A percentile compares a stretch with the other conserved stretches of the same genome.
phyloP scores from a whole-genome alignment of 2,329 filamentous ascomycete genomes.

The Stagonosporopsis tanaceti region DNA sequence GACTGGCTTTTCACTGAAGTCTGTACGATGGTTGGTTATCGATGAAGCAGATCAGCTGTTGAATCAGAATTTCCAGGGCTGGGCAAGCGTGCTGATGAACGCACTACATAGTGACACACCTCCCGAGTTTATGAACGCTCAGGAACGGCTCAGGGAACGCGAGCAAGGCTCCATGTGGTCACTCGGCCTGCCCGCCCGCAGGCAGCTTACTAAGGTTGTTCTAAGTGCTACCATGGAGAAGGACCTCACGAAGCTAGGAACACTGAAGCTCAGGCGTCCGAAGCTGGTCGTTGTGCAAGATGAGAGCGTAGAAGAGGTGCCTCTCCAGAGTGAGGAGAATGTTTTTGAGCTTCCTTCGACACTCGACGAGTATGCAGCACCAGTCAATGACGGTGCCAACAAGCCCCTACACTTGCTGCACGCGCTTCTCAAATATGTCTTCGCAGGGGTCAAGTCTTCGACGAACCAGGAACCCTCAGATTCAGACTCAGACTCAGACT shows the following conservation, averaged over 20 bases:
- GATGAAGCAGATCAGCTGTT: conserved; percentile 94
- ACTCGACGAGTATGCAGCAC: conserved; percentile 57
- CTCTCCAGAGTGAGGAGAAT: conserved; percentile 40
- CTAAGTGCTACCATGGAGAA: conserved; percentile 92
- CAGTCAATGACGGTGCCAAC: conserved; percentile 60
- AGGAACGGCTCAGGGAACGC: conserved; percentile 61
- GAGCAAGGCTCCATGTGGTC: conserved; percentile 48
- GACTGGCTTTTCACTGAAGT: conserved; percentile 78
- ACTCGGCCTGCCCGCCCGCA: conserved; percentile 39
- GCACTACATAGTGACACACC: conserved; percentile 62
- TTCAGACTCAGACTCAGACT: conserved; percentile 18
- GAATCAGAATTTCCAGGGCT: conserved; percentile 91
- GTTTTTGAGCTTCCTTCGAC: conserved; percentile 65
- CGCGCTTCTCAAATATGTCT: conserved; percentile 68
- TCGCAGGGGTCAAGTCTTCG: conserved; percentile 23
- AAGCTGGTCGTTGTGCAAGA: conserved; percentile 78
- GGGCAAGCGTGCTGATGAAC: conserved; percentile 75
- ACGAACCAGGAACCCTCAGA: conserved; percentile 31
- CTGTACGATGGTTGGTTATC: conserved; percentile 86
- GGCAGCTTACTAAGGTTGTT: conserved; percentile 76
- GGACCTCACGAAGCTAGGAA: conserved; percentile 80
- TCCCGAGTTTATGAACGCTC: conserved; percentile 57
- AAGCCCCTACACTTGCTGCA: conserved; percentile 84
- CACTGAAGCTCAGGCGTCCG: conserved; percentile 75
- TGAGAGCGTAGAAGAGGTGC: conserved; percentile 34